Conservation (phyloP, 495 filamentous ascomycete species). For the Aspergillus panamensis region DNA sequence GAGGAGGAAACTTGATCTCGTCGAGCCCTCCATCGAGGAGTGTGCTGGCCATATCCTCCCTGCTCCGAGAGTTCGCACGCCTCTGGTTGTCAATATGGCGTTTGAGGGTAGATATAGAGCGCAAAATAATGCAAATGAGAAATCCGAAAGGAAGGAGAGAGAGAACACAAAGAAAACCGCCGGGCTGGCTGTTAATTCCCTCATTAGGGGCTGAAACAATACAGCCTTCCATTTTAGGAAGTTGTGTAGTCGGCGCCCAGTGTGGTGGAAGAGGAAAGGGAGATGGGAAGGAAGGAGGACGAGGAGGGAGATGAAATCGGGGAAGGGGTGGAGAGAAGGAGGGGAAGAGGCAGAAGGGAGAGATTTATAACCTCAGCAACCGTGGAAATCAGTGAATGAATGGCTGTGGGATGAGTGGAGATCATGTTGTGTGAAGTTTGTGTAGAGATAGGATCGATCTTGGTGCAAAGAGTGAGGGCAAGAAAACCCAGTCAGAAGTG, state of each 20-base stretch:
- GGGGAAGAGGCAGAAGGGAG: not conserved
- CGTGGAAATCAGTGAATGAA: no score
- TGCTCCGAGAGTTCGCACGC: no score
- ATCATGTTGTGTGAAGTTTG: no score
- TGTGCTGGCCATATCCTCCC: no score
- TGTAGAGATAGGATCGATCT: not conserved
- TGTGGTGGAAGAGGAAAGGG: not conserved
- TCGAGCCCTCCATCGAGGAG: no score
- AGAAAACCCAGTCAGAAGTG: not conserved
- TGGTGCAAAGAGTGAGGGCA: not conserved
- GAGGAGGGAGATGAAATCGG: no score
- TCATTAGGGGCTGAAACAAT: not conserved
- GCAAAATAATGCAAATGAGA: not conserved
- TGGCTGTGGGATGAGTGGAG: no score
- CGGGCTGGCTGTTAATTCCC: not conserved
- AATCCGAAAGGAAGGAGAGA: not conserved
- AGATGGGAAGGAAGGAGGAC: not conserved
- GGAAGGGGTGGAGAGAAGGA: not conserved
- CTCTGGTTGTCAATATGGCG: no score
- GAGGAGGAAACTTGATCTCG: not conserved
- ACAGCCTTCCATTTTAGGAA: conserved; percentile 17
- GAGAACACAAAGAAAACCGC: not conserved
- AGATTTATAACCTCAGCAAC: no score
- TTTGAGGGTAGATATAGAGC: not conserved
- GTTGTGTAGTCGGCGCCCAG: not conserved